Percentiles rank a stretch among this genome's conserved stretches.
phyloP scores from a whole-genome alignment of 257 asterid species.

The Anisodus acutangulus region DNA sequence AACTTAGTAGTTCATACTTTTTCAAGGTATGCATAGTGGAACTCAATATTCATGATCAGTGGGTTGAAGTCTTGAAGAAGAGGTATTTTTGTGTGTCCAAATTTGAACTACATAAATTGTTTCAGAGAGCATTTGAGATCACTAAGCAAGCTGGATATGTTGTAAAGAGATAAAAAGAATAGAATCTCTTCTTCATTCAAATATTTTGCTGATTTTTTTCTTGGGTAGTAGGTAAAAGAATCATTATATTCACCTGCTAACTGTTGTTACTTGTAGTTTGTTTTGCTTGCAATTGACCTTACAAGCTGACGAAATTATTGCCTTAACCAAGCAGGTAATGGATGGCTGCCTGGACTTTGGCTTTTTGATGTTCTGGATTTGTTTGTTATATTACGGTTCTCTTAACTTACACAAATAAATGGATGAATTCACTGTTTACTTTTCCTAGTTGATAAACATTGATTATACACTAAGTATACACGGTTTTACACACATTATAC shows the following conservation, averaged over 20 bases:
- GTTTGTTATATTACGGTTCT: background rate
- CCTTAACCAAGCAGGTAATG: background rate
- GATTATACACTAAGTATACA: background rate
- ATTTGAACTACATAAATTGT: background rate
- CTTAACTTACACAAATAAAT: background rate
- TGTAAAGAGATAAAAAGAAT: background rate
- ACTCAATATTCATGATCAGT: background rate
- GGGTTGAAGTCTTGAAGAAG: background rate
- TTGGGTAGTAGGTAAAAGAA: background rate
- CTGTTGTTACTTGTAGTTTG: background rate
- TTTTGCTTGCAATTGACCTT: background rate
- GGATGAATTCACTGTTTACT: background rate
- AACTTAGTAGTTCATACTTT: too few species aligned
- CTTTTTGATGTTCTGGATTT: background rate
- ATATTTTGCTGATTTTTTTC: background rate
- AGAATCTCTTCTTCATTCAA: background rate
- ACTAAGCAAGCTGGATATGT: background rate
- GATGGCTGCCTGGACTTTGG: background rate
- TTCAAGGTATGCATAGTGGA: background rate
- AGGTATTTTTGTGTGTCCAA: background rate
- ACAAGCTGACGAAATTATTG: background rate
- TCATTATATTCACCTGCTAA: background rate
- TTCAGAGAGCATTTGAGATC: background rate
- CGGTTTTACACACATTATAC: too few species aligned
- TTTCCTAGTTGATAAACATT: background rate